A percentile compares a stretch with the other conserved stretches of the same genome.
Evolutionary conservation across 106 monocot species (phyloP).

Genomic region (Cymbidium sinense): DNA sequence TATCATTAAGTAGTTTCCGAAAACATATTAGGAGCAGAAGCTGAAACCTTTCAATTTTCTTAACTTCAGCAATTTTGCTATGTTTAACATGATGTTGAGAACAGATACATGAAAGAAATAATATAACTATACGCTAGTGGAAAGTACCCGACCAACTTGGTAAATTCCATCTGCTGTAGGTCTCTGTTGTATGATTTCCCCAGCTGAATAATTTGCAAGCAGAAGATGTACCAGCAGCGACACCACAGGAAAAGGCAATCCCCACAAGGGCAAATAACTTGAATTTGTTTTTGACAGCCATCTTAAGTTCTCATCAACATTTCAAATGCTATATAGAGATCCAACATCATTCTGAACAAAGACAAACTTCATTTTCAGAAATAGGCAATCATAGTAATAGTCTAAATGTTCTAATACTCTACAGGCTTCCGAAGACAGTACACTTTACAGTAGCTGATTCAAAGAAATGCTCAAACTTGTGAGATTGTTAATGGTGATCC

Average conservation of each 20-base stretch:
- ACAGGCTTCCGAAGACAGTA: no score
- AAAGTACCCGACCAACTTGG: conserved; percentile 28
- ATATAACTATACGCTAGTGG: neutral
- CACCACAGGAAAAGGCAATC: conserved; percentile 47
- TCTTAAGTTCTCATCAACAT: conserved; percentile 24
- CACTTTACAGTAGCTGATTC: no score
- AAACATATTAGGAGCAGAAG: neutral
- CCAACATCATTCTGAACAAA: neutral
- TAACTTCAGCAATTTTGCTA: neutral
- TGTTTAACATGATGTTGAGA: neutral
- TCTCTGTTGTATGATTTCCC: conserved; percentile 37
- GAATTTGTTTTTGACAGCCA: conserved; percentile 65
- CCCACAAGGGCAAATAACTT: conserved; percentile 55
- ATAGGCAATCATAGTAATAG: neutral
- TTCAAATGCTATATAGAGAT: neutral
- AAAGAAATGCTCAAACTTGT: no score
- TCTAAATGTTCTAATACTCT: no score
- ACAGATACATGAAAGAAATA: neutral
- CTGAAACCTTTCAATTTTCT: neutral
- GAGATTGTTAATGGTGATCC: no score
- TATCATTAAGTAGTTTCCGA: neutral
- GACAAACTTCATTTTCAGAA: neutral
- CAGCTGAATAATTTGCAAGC: conserved; percentile 50
- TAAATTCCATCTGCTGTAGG: conserved; percentile 38
- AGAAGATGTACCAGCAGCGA: conserved; percentile 64